Base-by-base conservation (phyloP, 805 yeast species). In the Metschnikowia orientalis region DNA sequence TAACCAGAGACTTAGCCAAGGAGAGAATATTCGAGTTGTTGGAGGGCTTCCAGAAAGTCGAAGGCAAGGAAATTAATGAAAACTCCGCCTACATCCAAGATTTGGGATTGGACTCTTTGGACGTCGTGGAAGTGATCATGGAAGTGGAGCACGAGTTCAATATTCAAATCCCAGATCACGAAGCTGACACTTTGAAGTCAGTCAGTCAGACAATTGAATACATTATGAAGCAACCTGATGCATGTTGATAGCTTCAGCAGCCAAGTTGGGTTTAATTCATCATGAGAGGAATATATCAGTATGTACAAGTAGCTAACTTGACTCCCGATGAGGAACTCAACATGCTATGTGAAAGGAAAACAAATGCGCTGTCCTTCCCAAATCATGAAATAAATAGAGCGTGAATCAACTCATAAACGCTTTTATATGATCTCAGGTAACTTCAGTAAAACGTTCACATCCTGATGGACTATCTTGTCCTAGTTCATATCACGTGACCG, bases 21-120 rank as follows among this genome's bases (percentile, higher is more conserved):
- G 81, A 76, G 48, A 71, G 87, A 63, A 65, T 79, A 35, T 51
- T 77, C 35, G 84, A 79, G 50, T 59, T 79, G 48, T 65, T 79
- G 42, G 83, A 79, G 56, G 77, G 81, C 6, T 79, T 73, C 58
- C 79, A 73, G 45, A 79, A 78, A 51, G 68, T 75, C 13, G 67
- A 66, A 26, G 42, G 54, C 30, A 63, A 60, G 38, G 66, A 59
- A 23, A 58, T 66, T 42, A 53, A 53, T 23, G 71, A 65, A 37
- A 47, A 48, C 12, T 47, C 65, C 5, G 48, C 65, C 7, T 66
- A 54, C 47, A 50, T 53, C 13, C 63, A 59, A 35, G 72, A 66
- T 43, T 59, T 66, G 46, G 71, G 71, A 14, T 62, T 66, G 52
- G 72, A 66, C 52, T 64, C 71, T 8, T 64, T 66, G 50, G 72